Evolutionary conservation across 495 filamentous ascomycete genomes (phyloP), one percentile per base, ranked within the genome.

Genomic region (Margaritispora aquatica): DNA sequence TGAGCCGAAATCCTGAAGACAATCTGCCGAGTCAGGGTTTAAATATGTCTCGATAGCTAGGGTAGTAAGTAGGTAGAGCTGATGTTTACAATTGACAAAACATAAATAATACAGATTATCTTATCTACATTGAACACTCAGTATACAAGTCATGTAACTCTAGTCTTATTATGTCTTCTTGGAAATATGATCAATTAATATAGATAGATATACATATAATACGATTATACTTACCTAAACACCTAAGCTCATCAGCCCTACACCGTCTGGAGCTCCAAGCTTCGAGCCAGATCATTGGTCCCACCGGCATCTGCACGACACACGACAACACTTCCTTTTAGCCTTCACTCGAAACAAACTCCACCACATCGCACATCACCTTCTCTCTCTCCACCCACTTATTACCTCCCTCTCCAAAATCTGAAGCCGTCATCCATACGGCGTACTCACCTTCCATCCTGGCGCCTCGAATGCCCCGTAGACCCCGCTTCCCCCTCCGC

Each of bases 391-490:
- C 44, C 4, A 22, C 44, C 15, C 21, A 5, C 47, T 50, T 50
- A 23, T 11, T 17, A 19, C 9, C 47, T 50, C 9, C 47, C 20
- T 20, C 51, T 53, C 51, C 24, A 5, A 10, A 26, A 7, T 20
- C 26, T 23, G 8, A 8, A 29, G 24, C 24, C 51, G 21, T 26
- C 52, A 31, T 1, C 21, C 31, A 21, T 31, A 54, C 47, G n/a
- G 3, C 57, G 20, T 19, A 2, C 44, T 27, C 20, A 26, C 38
- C 29, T 41, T 41, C 58, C 36, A 21, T 55, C 48, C 59, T 66
- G 20, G 57, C 58, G 59, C 70, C 59, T 60, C 73, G 80, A 78
- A 77, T 78, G 67, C 68, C 55, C 51, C 70, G 63, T 2, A 11
- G 23, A 65, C 75, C 51, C 61, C 63, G 61, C 26, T 41, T 62